These are phyloP conservation scores for Tagetes patula DNA, from an alignment of 129 eudicot genomes.

Conservation along the genomic window DNA sequence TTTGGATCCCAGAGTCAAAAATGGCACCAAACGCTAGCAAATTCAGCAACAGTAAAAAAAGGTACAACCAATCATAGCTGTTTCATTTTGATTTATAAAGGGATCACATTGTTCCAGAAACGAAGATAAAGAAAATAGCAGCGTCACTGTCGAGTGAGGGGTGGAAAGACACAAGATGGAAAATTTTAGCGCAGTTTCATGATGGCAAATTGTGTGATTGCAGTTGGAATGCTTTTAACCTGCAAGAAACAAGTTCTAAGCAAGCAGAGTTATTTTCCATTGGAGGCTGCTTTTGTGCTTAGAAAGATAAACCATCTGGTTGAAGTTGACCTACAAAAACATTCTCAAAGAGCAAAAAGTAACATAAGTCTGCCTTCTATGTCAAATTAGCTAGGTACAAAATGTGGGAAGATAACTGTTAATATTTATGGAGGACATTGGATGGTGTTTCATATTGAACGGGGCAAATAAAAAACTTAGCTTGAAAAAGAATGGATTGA, in stretches of 20 bases:
- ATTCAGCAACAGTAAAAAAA: not conserved
- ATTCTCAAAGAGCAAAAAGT: not conserved
- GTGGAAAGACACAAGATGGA: not conserved
- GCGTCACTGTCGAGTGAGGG: not conserved
- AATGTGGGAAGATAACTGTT: not conserved
- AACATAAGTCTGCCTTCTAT: not conserved
- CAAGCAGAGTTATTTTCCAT: not conserved
- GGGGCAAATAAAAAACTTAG: not conserved
- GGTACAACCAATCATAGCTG: conserved; percentile 6
- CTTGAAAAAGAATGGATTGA: not conserved
- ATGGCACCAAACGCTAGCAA: conserved; percentile 3
- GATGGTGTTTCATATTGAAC: not conserved
- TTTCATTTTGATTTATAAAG: conserved; percentile 5
- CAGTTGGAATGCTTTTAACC: not conserved
- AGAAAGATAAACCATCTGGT: conserved; percentile 21
- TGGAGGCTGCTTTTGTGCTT: conserved; percentile 18
- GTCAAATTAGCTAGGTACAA: not conserved
- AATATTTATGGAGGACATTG: not conserved
- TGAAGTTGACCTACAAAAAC: conserved; percentile 23
- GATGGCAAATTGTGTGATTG: too few species aligned
- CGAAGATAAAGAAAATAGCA: not conserved
- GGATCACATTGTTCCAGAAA: conserved; percentile 15
- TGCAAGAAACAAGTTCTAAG: conserved; percentile 18
- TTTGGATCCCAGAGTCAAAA: conserved; percentile 1
- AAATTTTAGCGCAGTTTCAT: not conserved